These are phyloP conservation scores for Penicillium sp. DNA, from an alignment of 2,329 filamentous ascomycete genomes.

Conservation along the genomic window DNA sequence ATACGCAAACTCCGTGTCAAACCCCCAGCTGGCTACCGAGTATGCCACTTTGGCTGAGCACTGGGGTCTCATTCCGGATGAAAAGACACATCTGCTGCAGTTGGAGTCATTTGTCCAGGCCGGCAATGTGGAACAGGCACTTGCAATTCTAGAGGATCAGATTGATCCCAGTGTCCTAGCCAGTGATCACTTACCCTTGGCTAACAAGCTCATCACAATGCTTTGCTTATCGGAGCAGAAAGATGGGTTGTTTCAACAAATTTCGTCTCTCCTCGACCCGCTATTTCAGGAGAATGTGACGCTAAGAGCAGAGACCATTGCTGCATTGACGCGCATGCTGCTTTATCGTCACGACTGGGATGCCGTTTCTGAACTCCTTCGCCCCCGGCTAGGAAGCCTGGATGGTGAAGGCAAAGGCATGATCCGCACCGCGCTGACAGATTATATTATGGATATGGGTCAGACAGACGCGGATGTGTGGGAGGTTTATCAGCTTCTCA, in stretches of 20 bases:
- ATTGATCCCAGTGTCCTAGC: slow-evolving; percentile 54
- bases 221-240: slow-evolving; percentile 57
- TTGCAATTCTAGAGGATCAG: slow-evolving; percentile 55
- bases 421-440: slow-evolving; percentile 65
- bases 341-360: slow-evolving; percentile 73
- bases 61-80: slow-evolving; percentile 65
- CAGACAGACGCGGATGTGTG: slow-evolving; percentile 63
- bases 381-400: slow-evolving; percentile 55
- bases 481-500: slow-evolving; percentile 61
- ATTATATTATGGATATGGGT: slow-evolving; percentile 63
- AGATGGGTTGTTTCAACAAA: slow-evolving; percentile 65
- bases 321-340: slow-evolving; percentile 70
- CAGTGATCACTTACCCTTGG: slow-evolving; percentile 60
- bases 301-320: slow-evolving; percentile 72
- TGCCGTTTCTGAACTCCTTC: slow-evolving; percentile 79
- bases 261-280: slow-evolving; percentile 71
- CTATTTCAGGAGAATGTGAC: slow-evolving; percentile 68
- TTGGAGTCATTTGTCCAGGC: slow-evolving; percentile 74
- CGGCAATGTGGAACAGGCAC: slow-evolving; percentile 64
- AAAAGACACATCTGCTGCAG: slow-evolving; percentile 69
- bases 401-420: slow-evolving; percentile 60
- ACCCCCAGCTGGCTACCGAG: slow-evolving; percentile 71
- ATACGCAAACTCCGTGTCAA: slow-evolving; percentile 67
- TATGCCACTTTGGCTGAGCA: slow-evolving; percentile 67
- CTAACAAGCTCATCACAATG: slow-evolving; percentile 71